Base-by-base conservation (phyloP, 441 rosid species). In the Hura crepitans region DNA sequence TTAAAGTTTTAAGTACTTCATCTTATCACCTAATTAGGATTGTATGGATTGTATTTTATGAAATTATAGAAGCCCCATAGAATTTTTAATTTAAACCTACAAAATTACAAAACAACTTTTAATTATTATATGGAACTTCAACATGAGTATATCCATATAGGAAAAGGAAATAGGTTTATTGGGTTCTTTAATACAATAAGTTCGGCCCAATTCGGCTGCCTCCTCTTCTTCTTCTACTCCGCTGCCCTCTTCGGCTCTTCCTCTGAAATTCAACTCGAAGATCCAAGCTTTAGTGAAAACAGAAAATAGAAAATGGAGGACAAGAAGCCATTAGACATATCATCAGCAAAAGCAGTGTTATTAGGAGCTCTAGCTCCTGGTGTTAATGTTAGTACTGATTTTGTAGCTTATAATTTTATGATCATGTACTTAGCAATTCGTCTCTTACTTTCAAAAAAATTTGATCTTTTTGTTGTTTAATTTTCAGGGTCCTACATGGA, bases 291-390 rank as follows among this genome's bases (percentile, higher is more conserved):
- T 0, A 31, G 49, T 17, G 4, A 2, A 2, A 0, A 7, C 13
- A 25, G 1, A 17, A 20, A 15, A n/a, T 14, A 13, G 6, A 8
- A 30, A 22, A 87, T 85, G 90, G 85, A 78, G 74, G 71, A 70
- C 12, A 14, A 66, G 54, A 72, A 72, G 73, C 69, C 70, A 37
- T 33, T 69, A 46, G 80, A 79, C 66, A 69, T 89, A 14, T 91
- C 96, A 62, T 77, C 98, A 22, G 80, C 93, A 71, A 62, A 83
- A 76, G 98, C 98, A 55, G 95, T 91, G 69, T 75, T 93, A 35
- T 85, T 88, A 2, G 97, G 98, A 78, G 98, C 96, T 50, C 80
- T 93, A 17, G 89, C 91, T 60, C 89, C 97, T 27, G 98, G 98
- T 23, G 93, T 93, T 42, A 93, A 93, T 75, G 97, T 92, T 51